Evolutionary conservation across 2,329 filamentous ascomycete species (phyloP).

Genomic region (Xylariales sp.): DNA sequence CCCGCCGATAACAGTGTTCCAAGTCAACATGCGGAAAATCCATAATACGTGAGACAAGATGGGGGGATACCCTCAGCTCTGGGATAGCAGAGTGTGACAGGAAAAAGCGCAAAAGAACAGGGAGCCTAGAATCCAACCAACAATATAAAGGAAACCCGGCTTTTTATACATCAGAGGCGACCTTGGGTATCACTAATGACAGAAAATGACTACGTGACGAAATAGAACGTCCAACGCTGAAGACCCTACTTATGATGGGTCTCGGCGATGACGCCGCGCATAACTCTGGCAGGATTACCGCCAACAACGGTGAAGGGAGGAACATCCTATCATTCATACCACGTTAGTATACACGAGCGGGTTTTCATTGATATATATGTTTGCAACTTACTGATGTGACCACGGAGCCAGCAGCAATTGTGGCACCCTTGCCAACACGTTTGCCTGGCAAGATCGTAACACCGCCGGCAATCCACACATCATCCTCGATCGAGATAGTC

Average conservation of each 20-base stretch:
- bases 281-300: conserved; percentile 63
- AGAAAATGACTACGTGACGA: neutral
- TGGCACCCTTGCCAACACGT: conserved; percentile 73
- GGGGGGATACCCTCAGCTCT: too few species aligned
- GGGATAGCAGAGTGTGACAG: too few species aligned
- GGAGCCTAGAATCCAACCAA: neutral
- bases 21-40: too few species aligned
- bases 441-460: conserved; percentile 75
- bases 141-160: too few species aligned
- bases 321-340: conserved; percentile 44
- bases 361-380: too few species aligned
- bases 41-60: too few species aligned
- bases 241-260: conserved; percentile 17
- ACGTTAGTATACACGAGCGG: neutral
- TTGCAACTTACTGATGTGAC: conserved; percentile 65
- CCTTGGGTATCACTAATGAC: neutral
- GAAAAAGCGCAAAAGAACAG: too few species aligned
- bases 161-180: too few species aligned
- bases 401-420: conserved; percentile 78
- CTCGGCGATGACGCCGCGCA: conserved; percentile 29
- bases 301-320: conserved; percentile 64
- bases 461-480: conserved; percentile 78
- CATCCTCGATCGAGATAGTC: conserved; percentile 74
- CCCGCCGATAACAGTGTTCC: too few species aligned
- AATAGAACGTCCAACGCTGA: conserved; percentile 4